Evolutionary conservation across 1,284 basidiomycete species (phyloP).

Genomic region (Naganishia albida): DNA sequence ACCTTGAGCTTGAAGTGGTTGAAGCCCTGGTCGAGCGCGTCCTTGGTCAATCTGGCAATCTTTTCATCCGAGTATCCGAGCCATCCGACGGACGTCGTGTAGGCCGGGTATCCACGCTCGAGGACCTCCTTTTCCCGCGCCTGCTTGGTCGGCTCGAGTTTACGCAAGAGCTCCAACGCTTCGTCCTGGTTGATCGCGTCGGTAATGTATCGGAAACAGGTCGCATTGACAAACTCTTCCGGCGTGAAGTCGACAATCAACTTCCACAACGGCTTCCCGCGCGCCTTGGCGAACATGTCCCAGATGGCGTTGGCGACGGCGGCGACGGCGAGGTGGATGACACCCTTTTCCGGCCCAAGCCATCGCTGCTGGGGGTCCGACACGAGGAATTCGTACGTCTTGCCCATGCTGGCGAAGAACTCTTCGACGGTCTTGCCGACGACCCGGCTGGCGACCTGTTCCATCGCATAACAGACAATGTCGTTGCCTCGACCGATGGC

Average conservation of each 20-base stretch:
- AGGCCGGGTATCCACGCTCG: slow-evolving; percentile 77
- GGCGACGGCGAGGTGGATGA: slow-evolving; percentile 60
- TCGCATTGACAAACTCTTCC: slow-evolving; percentile 80
- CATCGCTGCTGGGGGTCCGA: slow-evolving; percentile 86
- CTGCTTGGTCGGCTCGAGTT: slow-evolving; percentile 72
- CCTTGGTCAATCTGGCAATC: slow-evolving; percentile 78
- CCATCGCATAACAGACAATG: slow-evolving; percentile 81
- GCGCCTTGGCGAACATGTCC: slow-evolving; percentile 58
- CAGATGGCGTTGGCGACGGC: slow-evolving; percentile 59
- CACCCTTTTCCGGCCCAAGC: slow-evolving; percentile 61
- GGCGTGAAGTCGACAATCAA: slow-evolving; percentile 60
- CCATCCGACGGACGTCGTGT: slow-evolving; percentile 93
- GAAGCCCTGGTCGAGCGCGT: slow-evolving; percentile 81
- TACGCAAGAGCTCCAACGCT: slow-evolving; percentile 77
- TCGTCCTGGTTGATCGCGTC: slow-evolving; percentile 90
- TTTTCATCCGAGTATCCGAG: slow-evolving; percentile 90
- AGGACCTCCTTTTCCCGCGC: slow-evolving; percentile 73
- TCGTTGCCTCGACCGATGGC: slow-evolving; percentile 94
- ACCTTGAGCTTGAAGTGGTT: slow-evolving; percentile 99
- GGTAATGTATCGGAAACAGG: slow-evolving; percentile 88
- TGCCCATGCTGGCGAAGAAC: slow-evolving; percentile 84
- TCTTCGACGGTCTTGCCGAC: slow-evolving; percentile 80
- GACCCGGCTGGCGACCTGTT: slow-evolving; percentile 73
- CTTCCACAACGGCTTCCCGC: slow-evolving; percentile 61
- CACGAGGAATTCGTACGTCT: slow-evolving; percentile 60